Base-by-base conservation (phyloP, 352 stramenopile genomes). In the Phytophthora niederhauseri region DNA sequence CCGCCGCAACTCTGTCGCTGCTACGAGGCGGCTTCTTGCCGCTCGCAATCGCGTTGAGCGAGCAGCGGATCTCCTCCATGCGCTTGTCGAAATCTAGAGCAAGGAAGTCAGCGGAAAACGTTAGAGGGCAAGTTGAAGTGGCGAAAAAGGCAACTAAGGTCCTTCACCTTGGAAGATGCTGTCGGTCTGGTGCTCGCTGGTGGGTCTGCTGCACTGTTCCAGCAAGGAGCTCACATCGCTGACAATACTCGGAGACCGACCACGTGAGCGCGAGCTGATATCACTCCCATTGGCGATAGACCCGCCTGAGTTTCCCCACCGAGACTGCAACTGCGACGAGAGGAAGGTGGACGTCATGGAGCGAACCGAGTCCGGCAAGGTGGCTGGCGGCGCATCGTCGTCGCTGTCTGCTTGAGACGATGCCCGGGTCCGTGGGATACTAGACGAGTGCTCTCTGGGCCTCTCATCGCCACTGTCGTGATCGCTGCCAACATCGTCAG, bases 61-160 rank as follows among this genome's bases (percentile, higher is more conserved):
- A 92, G 48, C 73, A 73, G 1, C 84, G 84, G 30, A 91, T 90
- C 61, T 92, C 77, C 59, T 91, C 82, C 84, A 92, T 92, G 5
- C 84, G 80, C 52, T 76, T 76, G 59, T 92, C 84, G 45, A 91
- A 90, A 60, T 91, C 84, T 91, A 64, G 15, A 63, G 68, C 22
- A 3, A 19, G 22, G 20, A 64, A 48, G 24, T 26, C 24, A 26
- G 1, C 61, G 31, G 43, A 60, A 65, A 54, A 49, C 56, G 41
- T 54, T 7, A 51, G 50, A 24, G 19, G 28, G 1, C 22, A 67
- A 57, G 60, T 68, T 67, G 46, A 74, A 68, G 55, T 49, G 28
- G 19, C 19, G 14, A 34, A 60, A 55, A 31, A 22, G 30, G 22
- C 46, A 61, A 55, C 34, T 45, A 55, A 26, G 20, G 36, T 58